Conservation (phyloP, 768 basidiomycete species). For the Mycena kentingensis region DNA sequence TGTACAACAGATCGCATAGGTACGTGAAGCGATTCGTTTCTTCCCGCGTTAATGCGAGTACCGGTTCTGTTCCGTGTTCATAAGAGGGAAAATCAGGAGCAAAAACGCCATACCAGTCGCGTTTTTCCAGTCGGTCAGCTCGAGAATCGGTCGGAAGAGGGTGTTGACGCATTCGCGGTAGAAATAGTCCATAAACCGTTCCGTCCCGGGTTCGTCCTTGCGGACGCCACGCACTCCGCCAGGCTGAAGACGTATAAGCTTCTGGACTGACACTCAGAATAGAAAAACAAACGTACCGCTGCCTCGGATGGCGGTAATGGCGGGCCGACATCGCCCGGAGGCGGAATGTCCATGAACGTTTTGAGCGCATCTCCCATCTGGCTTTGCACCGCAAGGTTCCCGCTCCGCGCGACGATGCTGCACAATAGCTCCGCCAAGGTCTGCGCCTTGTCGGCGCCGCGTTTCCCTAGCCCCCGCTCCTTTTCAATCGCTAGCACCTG, state of each 20-base stretch:
- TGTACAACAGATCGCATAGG: constrained; percentile 88
- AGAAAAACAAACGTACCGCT: constrained; percentile 15
- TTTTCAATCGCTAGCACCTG: constrained; percentile 74
- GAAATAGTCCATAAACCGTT: constrained; percentile 91
- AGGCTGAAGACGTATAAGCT: constrained; percentile 34
- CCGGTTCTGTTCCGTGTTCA: constrained; percentile 42
- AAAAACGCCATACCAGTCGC: constrained; percentile 34
- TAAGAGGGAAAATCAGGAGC: constrained; percentile 1
- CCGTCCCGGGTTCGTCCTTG: constrained; percentile 84
- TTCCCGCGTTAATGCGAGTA: constrained; percentile 65
- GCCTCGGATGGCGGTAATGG: constrained; percentile 41
- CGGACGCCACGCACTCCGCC: constrained; percentile 49
- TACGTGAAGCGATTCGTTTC: constrained; percentile 83
- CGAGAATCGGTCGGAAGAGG: constrained; percentile 77
- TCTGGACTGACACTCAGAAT: constrained; percentile 7
- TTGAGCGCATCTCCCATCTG: constrained; percentile 88
- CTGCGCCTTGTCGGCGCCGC: constrained; percentile 63
- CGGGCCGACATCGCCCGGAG: constrained; percentile 32
- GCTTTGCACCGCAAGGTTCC: constrained; percentile 85
- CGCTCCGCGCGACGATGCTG: constrained; percentile 73
- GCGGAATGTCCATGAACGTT: constrained; percentile 78
- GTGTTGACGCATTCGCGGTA: constrained; percentile 80
- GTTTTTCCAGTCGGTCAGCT: constrained; percentile 70
- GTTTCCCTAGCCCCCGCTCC: constrained; percentile 58
- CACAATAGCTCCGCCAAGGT: constrained; percentile 79